Conservation (phyloP, 2,329 filamentous ascomycete species). For the Aspergillus tanneri region DNA sequence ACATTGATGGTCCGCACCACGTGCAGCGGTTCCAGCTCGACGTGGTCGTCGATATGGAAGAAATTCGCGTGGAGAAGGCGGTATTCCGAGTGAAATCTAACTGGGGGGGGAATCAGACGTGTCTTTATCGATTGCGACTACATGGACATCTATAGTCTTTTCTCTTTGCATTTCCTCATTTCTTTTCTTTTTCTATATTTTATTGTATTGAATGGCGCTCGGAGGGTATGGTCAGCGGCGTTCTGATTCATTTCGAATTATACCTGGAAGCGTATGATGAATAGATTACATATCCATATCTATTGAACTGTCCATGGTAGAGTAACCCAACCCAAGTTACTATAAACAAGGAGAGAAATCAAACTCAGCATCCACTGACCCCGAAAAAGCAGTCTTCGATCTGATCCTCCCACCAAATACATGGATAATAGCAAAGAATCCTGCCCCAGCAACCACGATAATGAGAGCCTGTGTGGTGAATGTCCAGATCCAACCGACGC, state of each 20-base stretch:
- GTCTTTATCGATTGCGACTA: constrained; percentile 48
- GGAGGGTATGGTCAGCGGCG: too few species aligned
- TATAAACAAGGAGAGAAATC: constrained; percentile 21
- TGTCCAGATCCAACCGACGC: constrained; percentile 52
- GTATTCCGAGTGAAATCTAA: constrained; percentile 45
- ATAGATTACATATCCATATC: too few species aligned
- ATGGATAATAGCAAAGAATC: constrained; percentile 42
- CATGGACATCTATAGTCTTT: constrained; percentile 37
- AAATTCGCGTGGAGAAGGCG: constrained; percentile 39
- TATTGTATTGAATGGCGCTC: too few species aligned
- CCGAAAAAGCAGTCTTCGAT: constrained; percentile 37
- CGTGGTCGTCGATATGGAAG: constrained; percentile 37
- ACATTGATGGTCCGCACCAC: constrained; percentile 34
- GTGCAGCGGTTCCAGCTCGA: constrained; percentile 43
- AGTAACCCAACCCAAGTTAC: too few species aligned
- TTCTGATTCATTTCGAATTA: too few species aligned
- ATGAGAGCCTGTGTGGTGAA: constrained; percentile 52
- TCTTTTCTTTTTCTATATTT: background rate
- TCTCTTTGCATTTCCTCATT: background rate
- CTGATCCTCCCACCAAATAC: constrained; percentile 42
- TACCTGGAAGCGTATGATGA: too few species aligned
- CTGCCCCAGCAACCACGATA: constrained; percentile 41
- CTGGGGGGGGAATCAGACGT: constrained; percentile 46
- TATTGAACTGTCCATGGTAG: too few species aligned
- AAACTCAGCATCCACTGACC: constrained; percentile 50